Base-by-base conservation (phyloP, 495 filamentous ascomycete species). In the Clohesyomyces aquaticus region DNA sequence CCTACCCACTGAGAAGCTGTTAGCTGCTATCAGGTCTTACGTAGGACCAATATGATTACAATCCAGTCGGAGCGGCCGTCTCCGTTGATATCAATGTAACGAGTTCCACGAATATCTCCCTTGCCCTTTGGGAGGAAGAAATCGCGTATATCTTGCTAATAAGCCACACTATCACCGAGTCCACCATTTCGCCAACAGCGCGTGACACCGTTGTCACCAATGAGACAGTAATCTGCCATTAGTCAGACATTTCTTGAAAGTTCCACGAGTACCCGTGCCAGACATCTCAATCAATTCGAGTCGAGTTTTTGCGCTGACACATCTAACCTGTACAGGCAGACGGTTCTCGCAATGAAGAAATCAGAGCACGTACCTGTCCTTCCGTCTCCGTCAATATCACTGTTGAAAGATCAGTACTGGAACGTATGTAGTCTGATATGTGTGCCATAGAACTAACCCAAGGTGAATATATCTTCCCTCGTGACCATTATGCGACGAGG, bases 11-110 rank as follows among this genome's bases (percentile, higher is more conserved):
- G 19, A 23, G 14, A 2, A 14, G 3, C 18, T 8, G 10, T 54
- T 21, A 54, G 51, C 35, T 12, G 26, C 9, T 54, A 14, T n/a
- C 14, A 16, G 9, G 11, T 16, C 22, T 50, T 4, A 19, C 16
- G 11, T n/a, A 9, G 16, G 10, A n/a, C 26, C 3, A 3, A 25
- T 29, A 29, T 54, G 9, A 23, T 28, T 54, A 54, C 51, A 10
- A 54, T 32, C 51, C 27, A 54, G 8, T 54, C 51, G 27, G 51
- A 9, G 3, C 51, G 51, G 27, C 51, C 51, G 35, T 54, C 51
- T n/a, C 51, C 51, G 35, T 54, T 54, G 25, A 54, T 54, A 28
- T 54, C 51, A 41, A 54, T 19, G n/a, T 6, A 32, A n/a, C 51
- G 18, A 4, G 25, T 54, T 29, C 25, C 8, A 11, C 25, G 22